Percentiles rank a stretch among this genome's conserved stretches.
phyloP scores from a whole-genome alignment of 306 rosid species.

The Cucurbita pepo region DNA sequence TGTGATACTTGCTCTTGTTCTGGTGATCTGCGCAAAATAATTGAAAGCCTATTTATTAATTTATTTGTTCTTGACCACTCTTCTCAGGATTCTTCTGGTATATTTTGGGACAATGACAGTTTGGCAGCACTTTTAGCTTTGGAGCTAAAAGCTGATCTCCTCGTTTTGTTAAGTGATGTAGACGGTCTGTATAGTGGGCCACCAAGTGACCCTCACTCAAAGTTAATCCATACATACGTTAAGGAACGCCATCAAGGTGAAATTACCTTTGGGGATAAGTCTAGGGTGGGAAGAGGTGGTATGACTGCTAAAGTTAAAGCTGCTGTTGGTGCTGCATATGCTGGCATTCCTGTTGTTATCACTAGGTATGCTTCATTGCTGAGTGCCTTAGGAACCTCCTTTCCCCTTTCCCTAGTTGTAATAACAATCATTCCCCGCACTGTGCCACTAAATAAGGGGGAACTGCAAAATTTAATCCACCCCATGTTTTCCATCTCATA shows the following conservation, averaged over 20 bases:
- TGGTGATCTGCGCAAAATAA: not conserved
- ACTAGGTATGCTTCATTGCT: conserved; percentile 41
- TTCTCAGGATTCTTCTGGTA: conserved; percentile 91
- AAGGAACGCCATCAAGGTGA: conserved; percentile 81
- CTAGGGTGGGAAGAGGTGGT: conserved; percentile 98
- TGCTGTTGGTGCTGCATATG: conserved; percentile 74
- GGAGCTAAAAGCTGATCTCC: conserved; percentile 95
- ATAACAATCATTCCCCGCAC: not conserved
- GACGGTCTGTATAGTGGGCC: conserved; percentile 96
- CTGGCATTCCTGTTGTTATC: conserved; percentile 90
- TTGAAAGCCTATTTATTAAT: not conserved
- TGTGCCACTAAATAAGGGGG: not conserved
- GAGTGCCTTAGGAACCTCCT: not conserved
- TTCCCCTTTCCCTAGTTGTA: not conserved
- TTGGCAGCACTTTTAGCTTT: conserved; percentile 89
- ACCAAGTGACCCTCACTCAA: conserved; percentile 83
- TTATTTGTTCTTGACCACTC: not conserved
- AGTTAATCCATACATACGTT: conserved; percentile 79
- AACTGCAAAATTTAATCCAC: not conserved
- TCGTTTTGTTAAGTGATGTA: conserved; percentile 85
- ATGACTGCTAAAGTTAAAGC: conserved; percentile 99
- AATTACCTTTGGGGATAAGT: conserved; percentile 95
- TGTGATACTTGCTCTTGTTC: conserved; percentile 9
- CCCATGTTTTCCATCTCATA: not conserved
- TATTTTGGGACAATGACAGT: conserved; percentile 99